phyloP scores from a whole-genome alignment of 768 basidiomycete genomes.

The Saitozyma sp. region DNA sequence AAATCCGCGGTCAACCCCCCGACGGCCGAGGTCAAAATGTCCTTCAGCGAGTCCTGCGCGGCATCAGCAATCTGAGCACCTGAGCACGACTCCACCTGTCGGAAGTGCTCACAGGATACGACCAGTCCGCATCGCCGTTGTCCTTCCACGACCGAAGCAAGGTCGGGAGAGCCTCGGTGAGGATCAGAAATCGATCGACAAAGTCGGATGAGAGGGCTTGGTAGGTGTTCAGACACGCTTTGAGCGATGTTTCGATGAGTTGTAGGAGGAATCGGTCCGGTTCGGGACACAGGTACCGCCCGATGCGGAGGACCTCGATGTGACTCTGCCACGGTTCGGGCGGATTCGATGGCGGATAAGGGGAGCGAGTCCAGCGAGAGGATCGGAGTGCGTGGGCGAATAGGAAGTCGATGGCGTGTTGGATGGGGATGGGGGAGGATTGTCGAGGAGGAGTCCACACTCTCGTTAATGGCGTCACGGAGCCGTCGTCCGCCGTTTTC shows the following conservation, averaged over 20 bases:
- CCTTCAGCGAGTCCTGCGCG: slow-evolving; percentile 4
- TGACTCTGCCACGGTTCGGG: slow-evolving; percentile 3
- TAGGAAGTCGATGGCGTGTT: slow-evolving; percentile 14
- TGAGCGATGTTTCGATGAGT: slow-evolving; percentile 12
- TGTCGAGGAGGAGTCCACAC: too few species aligned
- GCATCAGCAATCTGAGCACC: not conserved
- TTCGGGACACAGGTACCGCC: slow-evolving; percentile 6
- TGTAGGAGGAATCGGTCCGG: slow-evolving; percentile 11
- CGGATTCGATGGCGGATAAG: not conserved
- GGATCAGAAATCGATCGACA: slow-evolving; percentile 8
- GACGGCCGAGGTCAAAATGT: slow-evolving; percentile 5
- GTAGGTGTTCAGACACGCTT: slow-evolving; percentile 5
- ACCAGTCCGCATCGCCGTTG: slow-evolving; percentile 7
- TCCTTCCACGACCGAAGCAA: slow-evolving; percentile 22
- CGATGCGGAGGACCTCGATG: slow-evolving; percentile 8
- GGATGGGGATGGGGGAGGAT: slow-evolving; percentile 9
- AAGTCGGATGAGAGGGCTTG: slow-evolving; percentile 8
- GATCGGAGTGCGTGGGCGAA: slow-evolving; percentile 5
- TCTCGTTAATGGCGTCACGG: too few species aligned
- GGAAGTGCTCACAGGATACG: slow-evolving; percentile 16
- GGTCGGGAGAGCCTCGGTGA: slow-evolving; percentile 19
- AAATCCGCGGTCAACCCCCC: slow-evolving; percentile 9
- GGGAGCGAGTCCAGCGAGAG: not conserved
- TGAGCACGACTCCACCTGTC: not conserved
- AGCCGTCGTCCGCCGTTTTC: too few species aligned